Evolutionary conservation across 169 alveolate genomes (phyloP), one percentile per base, ranked within the genome.

Genomic region (Plasmodium yoelii): DNA sequence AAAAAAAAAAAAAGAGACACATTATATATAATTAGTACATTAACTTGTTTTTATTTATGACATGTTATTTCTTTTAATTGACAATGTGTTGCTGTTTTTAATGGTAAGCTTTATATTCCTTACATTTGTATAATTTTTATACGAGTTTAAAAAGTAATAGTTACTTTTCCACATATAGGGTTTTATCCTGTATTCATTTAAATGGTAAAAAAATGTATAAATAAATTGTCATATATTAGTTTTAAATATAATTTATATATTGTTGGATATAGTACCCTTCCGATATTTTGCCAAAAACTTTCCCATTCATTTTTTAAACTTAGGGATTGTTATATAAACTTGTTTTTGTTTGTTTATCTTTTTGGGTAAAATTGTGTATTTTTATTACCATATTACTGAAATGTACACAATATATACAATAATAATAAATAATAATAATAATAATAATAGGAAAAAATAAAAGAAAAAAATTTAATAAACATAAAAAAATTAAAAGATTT

Each of bases 81-180:
- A 34, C 42, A 3, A 34, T 19, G 7, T 13, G 61, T 6, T 39
- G 8, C 6, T n/a, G 1, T 8, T 39, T 9, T 15, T 5, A 13
- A 24, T 39, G 63, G 75, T 47, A 57, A 28, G 44, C 51, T 12
- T 12, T 59, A 57, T 15, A n/a, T 34, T 34, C 26, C 56, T 75
- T 63, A 75, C 88, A 49, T 46, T 19, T 61, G 72, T 22, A 55
- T 75, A 75, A 9, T 44, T 39, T 26, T 39, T 75, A 64, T 56
- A 56, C 9, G 74, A 22, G 68, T 75, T 63, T 55, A 75, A 42
- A 39, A 26, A 15, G 44, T 61, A 68, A 28, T 44, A 44, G 15
- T 75, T 60, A 19, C 49, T 56, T 19, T n/a, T 65, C 88, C 88
- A 75, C 57, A 75, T 28, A 55, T 46, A 56, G 24, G 88, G 88